phyloP scores from a whole-genome alignment of 768 basidiomycete species.

The Lactifluus subvellereus region DNA sequence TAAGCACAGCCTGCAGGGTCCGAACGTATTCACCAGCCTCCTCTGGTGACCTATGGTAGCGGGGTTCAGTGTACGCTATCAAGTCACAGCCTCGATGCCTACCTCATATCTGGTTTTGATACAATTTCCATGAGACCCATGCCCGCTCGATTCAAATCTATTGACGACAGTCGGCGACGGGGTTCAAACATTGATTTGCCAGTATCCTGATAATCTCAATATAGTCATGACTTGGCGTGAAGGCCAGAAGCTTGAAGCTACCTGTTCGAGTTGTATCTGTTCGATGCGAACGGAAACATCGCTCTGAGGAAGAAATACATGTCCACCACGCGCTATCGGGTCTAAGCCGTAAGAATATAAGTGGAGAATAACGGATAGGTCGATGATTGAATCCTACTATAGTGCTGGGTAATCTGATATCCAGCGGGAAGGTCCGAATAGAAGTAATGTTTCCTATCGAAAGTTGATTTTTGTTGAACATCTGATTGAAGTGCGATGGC shows the following conservation, averaged over 20 bases:
- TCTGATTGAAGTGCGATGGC: conserved; percentile 68
- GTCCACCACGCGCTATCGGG: conserved; percentile 70
- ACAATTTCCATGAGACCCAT: conserved; percentile 93
- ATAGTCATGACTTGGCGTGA: not conserved
- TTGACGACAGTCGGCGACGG: conserved; percentile 45
- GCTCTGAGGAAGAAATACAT: conserved; percentile 41
- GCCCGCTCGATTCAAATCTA: conserved; percentile 91
- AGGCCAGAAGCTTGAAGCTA: conserved; percentile 1
- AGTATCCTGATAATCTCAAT: conserved; percentile 60
- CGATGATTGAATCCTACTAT: conserved; percentile 7
- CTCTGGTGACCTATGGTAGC: conserved; percentile 57
- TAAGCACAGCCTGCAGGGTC: conserved; percentile 71
- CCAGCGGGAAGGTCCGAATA: conserved; percentile 92
- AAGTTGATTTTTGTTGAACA: conserved; percentile 67
- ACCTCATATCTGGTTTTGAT: conserved; percentile 85
- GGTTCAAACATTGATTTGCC: conserved; percentile 71
- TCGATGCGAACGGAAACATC: conserved; percentile 66
- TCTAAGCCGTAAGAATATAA: conserved; percentile 41
- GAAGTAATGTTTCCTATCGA: conserved; percentile 98
- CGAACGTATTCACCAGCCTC: conserved; percentile 86
- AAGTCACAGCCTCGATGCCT: not conserved
- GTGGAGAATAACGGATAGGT: not conserved
- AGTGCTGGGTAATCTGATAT: conserved; percentile 71
- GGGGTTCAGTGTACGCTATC: not conserved
- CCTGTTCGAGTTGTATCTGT: conserved; percentile 96